Percentiles rank a stretch among this genome's conserved stretches.
phyloP scores from a whole-genome alignment of 2,329 filamentous ascomycete species.

The Laburnicola sp. region DNA sequence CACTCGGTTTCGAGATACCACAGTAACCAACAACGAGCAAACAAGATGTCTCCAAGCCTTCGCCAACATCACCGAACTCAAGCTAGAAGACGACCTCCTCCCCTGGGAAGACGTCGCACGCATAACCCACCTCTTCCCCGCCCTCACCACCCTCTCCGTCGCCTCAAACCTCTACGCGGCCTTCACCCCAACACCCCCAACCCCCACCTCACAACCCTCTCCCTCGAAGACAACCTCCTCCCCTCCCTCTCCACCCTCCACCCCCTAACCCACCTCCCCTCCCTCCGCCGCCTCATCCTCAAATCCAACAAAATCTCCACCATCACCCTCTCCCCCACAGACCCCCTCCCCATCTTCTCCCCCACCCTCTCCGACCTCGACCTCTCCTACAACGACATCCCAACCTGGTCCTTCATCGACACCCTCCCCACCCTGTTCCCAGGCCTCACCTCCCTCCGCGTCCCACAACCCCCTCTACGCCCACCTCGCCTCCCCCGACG shows the following conservation, averaged over 20 bases:
- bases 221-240: slow-evolving; percentile 74
- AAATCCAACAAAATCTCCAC: slow-evolving; percentile 73
- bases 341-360: slow-evolving; percentile 30
- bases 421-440: slow-evolving; percentile 69
- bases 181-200: slow-evolving; percentile 47
- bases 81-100: slow-evolving; percentile 54
- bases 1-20: slow-evolving; percentile 64
- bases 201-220: slow-evolving; percentile 62
- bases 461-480: slow-evolving; percentile 87
- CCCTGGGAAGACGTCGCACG: slow-evolving; percentile 43
- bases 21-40: slow-evolving; percentile 27
- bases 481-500: slow-evolving; percentile 50
- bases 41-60: slow-evolving; percentile 34
- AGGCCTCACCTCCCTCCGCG: slow-evolving; percentile 71
- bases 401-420: slow-evolving; percentile 74
- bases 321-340: slow-evolving; percentile 27
- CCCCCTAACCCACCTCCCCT: slow-evolving; percentile 62
- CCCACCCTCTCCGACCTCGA: slow-evolving; percentile 47
- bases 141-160: slow-evolving; percentile 57
- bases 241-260: slow-evolving; percentile 60
- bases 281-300: slow-evolving; percentile 58
- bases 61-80: slow-evolving; percentile 49
- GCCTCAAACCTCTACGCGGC: slow-evolving; percentile 46
- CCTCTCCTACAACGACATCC: slow-evolving; percentile 51
- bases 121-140: slow-evolving; percentile 57